These are phyloP conservation scores for Citrus mangshanensis DNA, from an alignment of 345 rosid genomes.

Conservation along the genomic window DNA sequence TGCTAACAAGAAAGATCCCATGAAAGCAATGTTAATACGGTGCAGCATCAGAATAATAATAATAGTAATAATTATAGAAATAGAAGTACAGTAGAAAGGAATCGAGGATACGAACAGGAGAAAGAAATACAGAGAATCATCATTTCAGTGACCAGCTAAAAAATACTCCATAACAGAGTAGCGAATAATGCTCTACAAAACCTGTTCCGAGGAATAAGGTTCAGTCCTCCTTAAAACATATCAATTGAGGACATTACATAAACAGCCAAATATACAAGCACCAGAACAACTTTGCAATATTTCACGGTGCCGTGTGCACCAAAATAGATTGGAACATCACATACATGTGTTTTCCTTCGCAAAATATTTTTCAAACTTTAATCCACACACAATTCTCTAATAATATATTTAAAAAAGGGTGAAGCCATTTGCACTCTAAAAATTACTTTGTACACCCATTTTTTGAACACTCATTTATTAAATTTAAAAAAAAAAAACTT, in stretches of 20 bases:
- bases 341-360: background rate
- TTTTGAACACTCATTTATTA: too few relatives aligned
- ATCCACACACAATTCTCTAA: background rate
- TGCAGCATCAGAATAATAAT: background rate
- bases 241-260: background rate
- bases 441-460: too few relatives aligned
- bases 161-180: background rate
- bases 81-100: background rate
- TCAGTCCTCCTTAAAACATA: background rate
- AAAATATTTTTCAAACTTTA: background rate
- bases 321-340: background rate
- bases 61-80: too few relatives aligned
- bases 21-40: background rate
- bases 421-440: too few relatives aligned
- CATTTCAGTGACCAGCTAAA: background rate
- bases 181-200: background rate
- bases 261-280: constrained; percentile 1
- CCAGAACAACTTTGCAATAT: background rate
- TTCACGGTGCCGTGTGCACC: background rate
- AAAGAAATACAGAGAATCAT: background rate
- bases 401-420: background rate
- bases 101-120: background rate
- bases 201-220: background rate
- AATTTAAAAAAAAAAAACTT: too few relatives aligned
- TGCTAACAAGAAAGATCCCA: background rate